A percentile compares a stretch with the other conserved stretches of the same genome.
phyloP scores from a whole-genome alignment of 208 protist genomes.

The Entamoeba invadens region DNA sequence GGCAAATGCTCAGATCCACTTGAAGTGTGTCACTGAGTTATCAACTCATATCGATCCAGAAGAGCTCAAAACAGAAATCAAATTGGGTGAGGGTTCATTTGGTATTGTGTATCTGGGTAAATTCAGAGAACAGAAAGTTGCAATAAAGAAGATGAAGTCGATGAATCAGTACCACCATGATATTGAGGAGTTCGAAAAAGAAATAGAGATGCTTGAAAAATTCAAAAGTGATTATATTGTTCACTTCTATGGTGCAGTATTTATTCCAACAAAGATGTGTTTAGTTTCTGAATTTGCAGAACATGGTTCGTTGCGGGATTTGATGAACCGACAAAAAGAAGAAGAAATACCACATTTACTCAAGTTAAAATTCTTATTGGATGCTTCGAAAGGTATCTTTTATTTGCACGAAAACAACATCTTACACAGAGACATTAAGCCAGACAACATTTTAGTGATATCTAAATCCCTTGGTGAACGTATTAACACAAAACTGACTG shows the following conservation, averaged over 20 bases:
- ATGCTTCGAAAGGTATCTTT: not conserved
- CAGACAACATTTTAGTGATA: not conserved
- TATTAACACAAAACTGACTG: not conserved
- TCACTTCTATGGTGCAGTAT: not conserved
- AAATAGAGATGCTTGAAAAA: not conserved
- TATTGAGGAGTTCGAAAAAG: not conserved
- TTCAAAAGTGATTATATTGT: not conserved
- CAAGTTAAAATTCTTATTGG: not conserved
- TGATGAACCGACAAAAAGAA: not conserved
- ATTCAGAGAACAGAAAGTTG: not conserved
- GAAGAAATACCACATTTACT: not conserved
- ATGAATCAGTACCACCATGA: not conserved
- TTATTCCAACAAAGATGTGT: not conserved
- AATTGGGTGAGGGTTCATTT: not conserved
- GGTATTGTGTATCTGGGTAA: not conserved
- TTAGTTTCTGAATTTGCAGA: not conserved
- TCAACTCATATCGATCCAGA: not conserved
- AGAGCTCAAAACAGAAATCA: not conserved
- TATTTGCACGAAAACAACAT: not conserved
- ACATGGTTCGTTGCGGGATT: not conserved
- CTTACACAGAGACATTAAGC: not conserved
- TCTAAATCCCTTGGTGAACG: not conserved
- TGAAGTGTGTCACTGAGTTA: not conserved
- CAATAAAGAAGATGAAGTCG: not conserved
- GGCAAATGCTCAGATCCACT: not conserved